Evolutionary conservation across 257 asterid genomes (phyloP).

Genomic region (Capsicum chinense): DNA sequence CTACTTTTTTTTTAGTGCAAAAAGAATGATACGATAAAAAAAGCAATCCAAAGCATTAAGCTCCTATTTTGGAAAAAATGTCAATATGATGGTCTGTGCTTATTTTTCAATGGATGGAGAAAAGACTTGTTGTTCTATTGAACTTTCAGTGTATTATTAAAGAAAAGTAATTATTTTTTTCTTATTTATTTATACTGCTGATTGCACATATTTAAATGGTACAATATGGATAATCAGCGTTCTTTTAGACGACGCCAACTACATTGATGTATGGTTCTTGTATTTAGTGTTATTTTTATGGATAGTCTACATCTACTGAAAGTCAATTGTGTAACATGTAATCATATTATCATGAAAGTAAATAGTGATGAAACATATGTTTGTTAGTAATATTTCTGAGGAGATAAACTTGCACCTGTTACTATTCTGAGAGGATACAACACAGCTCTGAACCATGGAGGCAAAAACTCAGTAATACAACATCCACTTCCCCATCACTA

Average conservation of each 20-base stretch:
- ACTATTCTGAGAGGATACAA: too few relatives aligned
- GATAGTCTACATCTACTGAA: not conserved
- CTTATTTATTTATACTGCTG: not conserved
- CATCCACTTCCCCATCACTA: too few relatives aligned
- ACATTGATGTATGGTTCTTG: not conserved
- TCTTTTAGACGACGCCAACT: not conserved
- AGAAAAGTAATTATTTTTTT: not conserved
- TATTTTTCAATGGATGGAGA: not conserved
- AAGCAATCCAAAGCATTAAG: too few relatives aligned
- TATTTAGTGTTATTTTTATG: not conserved
- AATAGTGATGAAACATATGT: not conserved
- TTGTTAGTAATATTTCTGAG: not conserved
- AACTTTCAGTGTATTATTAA: not conserved
- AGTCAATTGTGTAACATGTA: not conserved
- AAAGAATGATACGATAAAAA: not conserved
- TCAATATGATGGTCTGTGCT: not conserved
- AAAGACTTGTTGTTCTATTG: not conserved
- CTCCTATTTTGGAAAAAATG: too few relatives aligned
- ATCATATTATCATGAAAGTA: not conserved
- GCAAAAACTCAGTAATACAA: too few relatives aligned
- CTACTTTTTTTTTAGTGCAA: not conserved
- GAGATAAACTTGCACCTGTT: not conserved
- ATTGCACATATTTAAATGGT: not conserved
- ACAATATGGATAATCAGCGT: not conserved
- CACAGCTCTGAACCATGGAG: too few relatives aligned